Evolutionary conservation across 2,329 filamentous ascomycete genomes (phyloP), one percentile per base, ranked within the genome.

Genomic region (Aspergillus novoparasiticus): DNA sequence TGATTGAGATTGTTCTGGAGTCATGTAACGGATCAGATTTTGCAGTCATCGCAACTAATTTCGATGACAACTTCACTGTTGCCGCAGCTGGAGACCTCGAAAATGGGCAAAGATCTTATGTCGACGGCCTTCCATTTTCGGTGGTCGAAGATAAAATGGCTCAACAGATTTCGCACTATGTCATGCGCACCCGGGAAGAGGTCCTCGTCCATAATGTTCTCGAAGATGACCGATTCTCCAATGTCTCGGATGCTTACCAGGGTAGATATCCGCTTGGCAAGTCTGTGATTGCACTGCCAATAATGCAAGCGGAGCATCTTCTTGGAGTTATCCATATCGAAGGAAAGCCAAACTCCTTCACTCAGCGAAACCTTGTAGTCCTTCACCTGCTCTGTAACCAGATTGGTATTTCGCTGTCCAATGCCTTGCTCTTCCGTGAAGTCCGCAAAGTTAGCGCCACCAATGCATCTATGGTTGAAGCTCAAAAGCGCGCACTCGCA

Each of bases 181-280:
- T 86, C 2, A 79, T 89, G 64, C 84, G 87, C 21, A 89, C 87
- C 65, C 83, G 84, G 60, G 87, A 90, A 67, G 83, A 82, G n/a
- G 85, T 90, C 3, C 86, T 89, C 57, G 80, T 89, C 14, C 86
- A 87, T 60, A 89, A 89, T 64, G 79, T 89, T 3, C 79, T 89
- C 1, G 86, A 89, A 50, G 87, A 90, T 67, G 87, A 89, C 66
- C 82, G 87, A 5, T 90, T 90, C 67, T 85, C 85, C 23, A 88
- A 87, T 61, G 85, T 88, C 11, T 83, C 81, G 6, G 82, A 86
- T 19, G 77, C 82, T 0, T 89, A 88, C 71, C 77, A 86, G 19
- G 78, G 81, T 53, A 78, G 82, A 51, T 84, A 87, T 66, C 86
- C 86, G 0, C 79, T 84, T 5, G 86, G 87, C 26, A 83, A 84